Evolutionary conservation across 345 rosid genomes (phyloP).

Genomic region (Zanthoxylum bungeanum): DNA sequence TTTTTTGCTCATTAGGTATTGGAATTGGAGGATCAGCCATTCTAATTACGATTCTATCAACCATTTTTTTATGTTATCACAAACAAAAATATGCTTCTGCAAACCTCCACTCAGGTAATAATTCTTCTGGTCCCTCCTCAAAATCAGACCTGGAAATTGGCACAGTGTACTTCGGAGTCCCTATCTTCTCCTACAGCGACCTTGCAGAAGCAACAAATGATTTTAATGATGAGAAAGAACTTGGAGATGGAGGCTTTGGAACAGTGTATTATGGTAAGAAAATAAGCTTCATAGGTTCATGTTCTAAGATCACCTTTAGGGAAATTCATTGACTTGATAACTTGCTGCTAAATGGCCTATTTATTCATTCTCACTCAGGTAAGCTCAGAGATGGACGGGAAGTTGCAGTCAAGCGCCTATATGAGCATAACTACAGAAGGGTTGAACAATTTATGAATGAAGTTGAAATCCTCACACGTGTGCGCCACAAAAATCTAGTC

Average conservation of each 20-base stretch:
- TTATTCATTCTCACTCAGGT: constrained; percentile 29
- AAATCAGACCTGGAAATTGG: constrained; percentile 36
- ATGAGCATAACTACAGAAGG: constrained; percentile 46
- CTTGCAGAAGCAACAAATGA: constrained; percentile 60
- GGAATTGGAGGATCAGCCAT: constrained; percentile 39
- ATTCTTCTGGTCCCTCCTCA: constrained; percentile 19
- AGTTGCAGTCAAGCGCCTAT: constrained; percentile 70
- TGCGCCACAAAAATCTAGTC: constrained; percentile 64
- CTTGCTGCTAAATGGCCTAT: constrained; percentile 2
- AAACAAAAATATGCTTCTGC: constrained; percentile 24
- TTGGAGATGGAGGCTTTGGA: constrained; percentile 80
- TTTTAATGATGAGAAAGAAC: constrained; percentile 40
- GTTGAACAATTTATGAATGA: constrained; percentile 59
- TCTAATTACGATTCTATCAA: constrained; percentile 17
- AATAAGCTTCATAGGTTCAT: not conserved
- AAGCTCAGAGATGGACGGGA: constrained; percentile 62
- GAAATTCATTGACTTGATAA: not conserved
- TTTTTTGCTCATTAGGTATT: constrained; percentile 23
- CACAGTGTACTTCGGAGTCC: constrained; percentile 37
- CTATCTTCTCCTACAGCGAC: constrained; percentile 54
- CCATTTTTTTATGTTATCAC: constrained; percentile 13
- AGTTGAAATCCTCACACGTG: constrained; percentile 51
- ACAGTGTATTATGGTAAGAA: constrained; percentile 62
- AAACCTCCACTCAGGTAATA: constrained; percentile 23
- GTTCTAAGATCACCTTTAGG: not conserved